Evolutionary conservation across 495 filamentous ascomycete species (phyloP), one percentile per base, ranked within the genome.

Genomic region (Barbatosphaeria neglecta): DNA sequence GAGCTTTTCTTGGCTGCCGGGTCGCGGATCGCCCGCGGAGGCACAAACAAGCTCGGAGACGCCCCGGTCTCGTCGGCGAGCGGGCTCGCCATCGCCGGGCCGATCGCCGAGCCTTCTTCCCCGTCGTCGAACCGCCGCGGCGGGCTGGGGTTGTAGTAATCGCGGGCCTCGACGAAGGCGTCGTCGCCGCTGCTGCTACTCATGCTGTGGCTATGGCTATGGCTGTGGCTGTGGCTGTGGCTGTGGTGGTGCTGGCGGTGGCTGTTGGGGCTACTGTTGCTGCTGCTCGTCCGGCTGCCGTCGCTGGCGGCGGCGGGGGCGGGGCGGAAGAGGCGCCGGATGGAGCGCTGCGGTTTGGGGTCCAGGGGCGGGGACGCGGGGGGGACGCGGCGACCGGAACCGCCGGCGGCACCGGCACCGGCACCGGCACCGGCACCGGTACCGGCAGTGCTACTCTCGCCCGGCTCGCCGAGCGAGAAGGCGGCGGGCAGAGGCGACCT

Each of bases 131-230:
- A n/a, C n/a, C n/a, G n/a, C n/a, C n/a, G n/a, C n/a, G n/a, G n/a
- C n/a, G n/a, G n/a, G n/a, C n/a, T 44, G 44, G n/a, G 54, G 49
- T 37, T 31, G 48, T 28, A 43, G 47, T 57, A 43, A 22, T 50
- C 48, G 33, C 49, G 24, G 24, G 46, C 39, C 17, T 57, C 59
- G 33, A 56, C 54, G 37, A 60, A 58, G 38, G 49, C 46, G 17
- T 50, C 55, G 4, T 48, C 51, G 20, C 51, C 22, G 13, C 50
- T 49, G 24, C 25, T 40, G 31, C 49, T 52, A 16, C 51, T 52
- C 33, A 50, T 28, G 17, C 51, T 58, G 25, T 7, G 18, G 42
- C 18, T 37, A 16, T 6, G 37, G 37, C 9, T 23, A 35, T 15
- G 20, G 39, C 7, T 13, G 24, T 11, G 18, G 22, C 10, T 9